These are phyloP conservation scores for Hemileccinum impolitum DNA, from an alignment of 768 basidiomycete genomes.

Conservation along the genomic window DNA sequence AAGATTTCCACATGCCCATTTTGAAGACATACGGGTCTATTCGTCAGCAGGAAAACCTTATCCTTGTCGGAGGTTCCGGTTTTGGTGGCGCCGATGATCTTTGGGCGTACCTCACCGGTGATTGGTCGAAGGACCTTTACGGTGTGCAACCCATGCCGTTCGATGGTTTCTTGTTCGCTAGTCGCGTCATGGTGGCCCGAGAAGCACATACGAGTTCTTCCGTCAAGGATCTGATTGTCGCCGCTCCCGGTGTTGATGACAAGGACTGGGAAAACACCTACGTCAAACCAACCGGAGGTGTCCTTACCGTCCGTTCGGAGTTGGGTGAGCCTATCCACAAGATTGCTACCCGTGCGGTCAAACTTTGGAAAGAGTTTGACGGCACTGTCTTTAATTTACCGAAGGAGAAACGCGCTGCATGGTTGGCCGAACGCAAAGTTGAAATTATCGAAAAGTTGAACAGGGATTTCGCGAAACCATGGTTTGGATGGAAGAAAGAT, in stretches of 20 bases:
- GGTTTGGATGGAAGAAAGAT: conserved; percentile 98
- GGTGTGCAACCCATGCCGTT: conserved; percentile 95
- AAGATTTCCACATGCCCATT: conserved; percentile 98
- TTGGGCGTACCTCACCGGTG: conserved; percentile 95
- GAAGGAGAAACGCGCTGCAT: conserved; percentile 89
- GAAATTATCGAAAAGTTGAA: conserved; percentile 92
- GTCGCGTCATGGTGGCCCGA: conserved; percentile 98
- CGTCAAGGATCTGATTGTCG: conserved; percentile 96
- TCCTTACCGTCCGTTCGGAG: conserved; percentile 96
- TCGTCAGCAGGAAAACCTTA: conserved; percentile 84
- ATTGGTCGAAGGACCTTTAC: conserved; percentile 84
- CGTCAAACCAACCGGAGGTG: conserved; percentile 88
- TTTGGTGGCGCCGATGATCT: conserved; percentile 94
- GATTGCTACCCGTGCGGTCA: conserved; percentile 94
- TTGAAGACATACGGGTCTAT: conserved; percentile 87
- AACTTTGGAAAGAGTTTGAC: conserved; percentile 99
- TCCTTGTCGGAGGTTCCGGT: conserved; percentile 90
- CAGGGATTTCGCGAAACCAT: conserved; percentile 92
- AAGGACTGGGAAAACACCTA: conserved; percentile 94
- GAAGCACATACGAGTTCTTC: conserved; percentile 93
- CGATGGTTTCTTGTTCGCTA: conserved; percentile 95
- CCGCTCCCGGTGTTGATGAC: conserved; percentile 89
- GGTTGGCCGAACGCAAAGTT: conserved; percentile 83
- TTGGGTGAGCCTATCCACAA: conserved; percentile 99
- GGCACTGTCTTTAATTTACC: conserved; percentile 93